Conservation (phyloP, 1,284 basidiomycete species). For the Ganoderma leucocontextum region DNA sequence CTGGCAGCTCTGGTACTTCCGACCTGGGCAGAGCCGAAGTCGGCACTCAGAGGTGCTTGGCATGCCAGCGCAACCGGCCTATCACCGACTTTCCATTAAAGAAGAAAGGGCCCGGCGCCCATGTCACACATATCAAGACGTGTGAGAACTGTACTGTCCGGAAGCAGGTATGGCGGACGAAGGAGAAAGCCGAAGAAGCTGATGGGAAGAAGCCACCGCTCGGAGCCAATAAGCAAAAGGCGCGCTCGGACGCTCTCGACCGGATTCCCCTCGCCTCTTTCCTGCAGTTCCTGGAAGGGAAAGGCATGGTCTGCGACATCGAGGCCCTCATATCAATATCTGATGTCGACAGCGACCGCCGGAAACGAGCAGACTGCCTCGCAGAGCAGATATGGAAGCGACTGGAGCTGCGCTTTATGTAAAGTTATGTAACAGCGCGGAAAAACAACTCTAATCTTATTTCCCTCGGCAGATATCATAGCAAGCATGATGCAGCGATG, state of each 20-base stretch:
- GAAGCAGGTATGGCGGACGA: neutral
- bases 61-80: neutral
- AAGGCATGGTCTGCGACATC: neutral
- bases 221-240: constrained; percentile 4
- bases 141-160: neutral
- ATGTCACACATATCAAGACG: neutral
- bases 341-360: neutral
- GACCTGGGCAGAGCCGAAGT: neutral
- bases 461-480: neutral
- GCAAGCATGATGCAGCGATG: neutral
- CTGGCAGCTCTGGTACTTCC: neutral
- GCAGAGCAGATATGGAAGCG: neutral
- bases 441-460: neutral
- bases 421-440: neutral
- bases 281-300: neutral
- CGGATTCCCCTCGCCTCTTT: neutral
- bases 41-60: neutral
- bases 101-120: neutral
- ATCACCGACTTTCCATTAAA: neutral
- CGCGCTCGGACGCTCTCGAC: neutral
- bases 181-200: constrained; percentile 1
- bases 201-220: neutral
- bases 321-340: neutral
- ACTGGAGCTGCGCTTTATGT: neutral
- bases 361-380: neutral